Evolutionary conservation across 345 rosid species (phyloP).

Genomic region (Triadica sebifera): DNA sequence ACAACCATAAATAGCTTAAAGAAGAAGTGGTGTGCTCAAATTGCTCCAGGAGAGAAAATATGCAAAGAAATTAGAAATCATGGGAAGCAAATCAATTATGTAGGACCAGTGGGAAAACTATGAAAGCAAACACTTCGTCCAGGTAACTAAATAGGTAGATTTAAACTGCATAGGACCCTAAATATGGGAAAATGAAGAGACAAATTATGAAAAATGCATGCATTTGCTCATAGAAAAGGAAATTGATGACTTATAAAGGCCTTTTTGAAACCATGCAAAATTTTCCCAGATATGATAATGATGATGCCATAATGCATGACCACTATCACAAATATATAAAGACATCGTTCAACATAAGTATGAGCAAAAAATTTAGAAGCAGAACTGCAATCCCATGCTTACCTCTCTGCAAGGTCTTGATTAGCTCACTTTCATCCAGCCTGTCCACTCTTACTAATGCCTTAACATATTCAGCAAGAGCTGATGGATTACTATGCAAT

Average conservation of each 20-base stretch:
- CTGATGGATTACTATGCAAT: constrained; percentile 58
- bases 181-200: too few relatives aligned
- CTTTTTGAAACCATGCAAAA: not conserved
- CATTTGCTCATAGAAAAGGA: not conserved
- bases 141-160: not conserved
- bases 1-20: too few relatives aligned
- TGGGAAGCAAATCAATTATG: not conserved
- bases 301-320: not conserved
- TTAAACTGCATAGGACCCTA: not conserved
- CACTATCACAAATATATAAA: not conserved
- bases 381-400: constrained; percentile 1
- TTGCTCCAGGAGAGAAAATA: too few relatives aligned
- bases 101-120: not conserved
- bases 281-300: not conserved
- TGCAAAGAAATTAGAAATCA: not conserved
- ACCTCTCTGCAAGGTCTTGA: constrained; percentile 87
- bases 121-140: not conserved
- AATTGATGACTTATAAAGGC: not conserved
- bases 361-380: not conserved
- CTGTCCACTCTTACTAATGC: constrained; percentile 88
- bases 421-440: constrained; percentile 75
- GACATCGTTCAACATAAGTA: not conserved
- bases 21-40: too few relatives aligned
- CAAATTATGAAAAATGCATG: too few relatives aligned
- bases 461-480: constrained; percentile 78